These are phyloP conservation scores for Eucommia ulmoides DNA, from an alignment of 257 asterid genomes.

Conservation along the genomic window DNA sequence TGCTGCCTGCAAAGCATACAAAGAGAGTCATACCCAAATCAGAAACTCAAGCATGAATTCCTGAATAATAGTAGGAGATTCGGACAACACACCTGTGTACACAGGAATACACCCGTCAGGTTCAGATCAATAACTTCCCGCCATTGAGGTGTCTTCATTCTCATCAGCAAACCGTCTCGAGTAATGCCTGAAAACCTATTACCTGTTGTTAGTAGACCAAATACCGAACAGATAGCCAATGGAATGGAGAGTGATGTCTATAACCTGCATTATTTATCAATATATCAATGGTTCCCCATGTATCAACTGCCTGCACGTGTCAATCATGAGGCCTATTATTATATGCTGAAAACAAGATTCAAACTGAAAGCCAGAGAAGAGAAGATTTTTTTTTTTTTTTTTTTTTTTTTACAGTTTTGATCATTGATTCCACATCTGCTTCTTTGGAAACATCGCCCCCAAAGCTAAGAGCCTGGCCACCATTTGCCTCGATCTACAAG, in stretches of 20 bases:
- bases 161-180: conserved; percentile 89
- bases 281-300: conserved; percentile 91
- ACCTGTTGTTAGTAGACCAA: conserved; percentile 1
- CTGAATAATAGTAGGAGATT: conserved; percentile 2
- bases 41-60: conserved; percentile 3
- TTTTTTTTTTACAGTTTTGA: conserved; percentile 73
- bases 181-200: conserved; percentile 58
- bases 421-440: conserved; percentile 84
- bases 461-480: conserved; percentile 80
- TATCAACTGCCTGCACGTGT: conserved; percentile 65
- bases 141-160: conserved; percentile 91
- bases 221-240: not conserved
- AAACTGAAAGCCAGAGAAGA: no score
- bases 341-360: conserved; percentile 13
- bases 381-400: no score
- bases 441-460: conserved; percentile 98
- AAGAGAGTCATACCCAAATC: conserved; percentile 13
- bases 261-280: conserved; percentile 92
- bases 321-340: conserved; percentile 12
- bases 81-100: conserved; percentile 59
- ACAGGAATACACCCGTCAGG: conserved; percentile 87
- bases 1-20: conserved; percentile 63
- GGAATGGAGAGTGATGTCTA: conserved; percentile 3
- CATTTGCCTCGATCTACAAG: conserved; percentile 71
- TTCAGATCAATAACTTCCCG: conserved; percentile 91